These are phyloP conservation scores for Aspergillaceae sp. DNA, from an alignment of 2,329 filamentous ascomycete species.

Conservation along the genomic window DNA sequence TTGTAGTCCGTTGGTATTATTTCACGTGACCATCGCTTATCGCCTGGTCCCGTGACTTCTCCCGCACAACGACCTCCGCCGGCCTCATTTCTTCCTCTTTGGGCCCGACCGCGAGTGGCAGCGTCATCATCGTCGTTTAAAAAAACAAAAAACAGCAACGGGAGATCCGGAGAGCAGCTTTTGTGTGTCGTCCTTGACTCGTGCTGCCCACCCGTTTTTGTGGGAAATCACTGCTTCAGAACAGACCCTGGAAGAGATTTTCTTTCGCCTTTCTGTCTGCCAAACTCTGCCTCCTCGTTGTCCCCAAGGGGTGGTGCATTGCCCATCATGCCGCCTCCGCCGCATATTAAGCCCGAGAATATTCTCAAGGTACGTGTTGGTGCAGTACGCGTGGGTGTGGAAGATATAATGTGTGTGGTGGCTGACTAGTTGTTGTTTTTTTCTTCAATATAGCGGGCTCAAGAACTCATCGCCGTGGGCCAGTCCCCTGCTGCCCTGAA, in stretches of 20 bases:
- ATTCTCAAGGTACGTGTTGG: slow-evolving; percentile 63
- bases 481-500: slow-evolving; percentile 87
- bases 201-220: slow-evolving; percentile 22
- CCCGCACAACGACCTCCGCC: slow-evolving; percentile 22
- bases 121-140: slow-evolving; percentile 13
- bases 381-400: not conserved
- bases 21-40: slow-evolving; percentile 23
- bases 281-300: slow-evolving; percentile 8
- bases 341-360: slow-evolving; percentile 97
- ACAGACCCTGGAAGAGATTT: slow-evolving; percentile 1
- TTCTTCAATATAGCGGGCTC: slow-evolving; percentile 55
- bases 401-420: slow-evolving; percentile 1
- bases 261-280: slow-evolving; percentile 2
- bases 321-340: slow-evolving; percentile 77
- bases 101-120: slow-evolving; percentile 29
- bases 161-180: too few species aligned
- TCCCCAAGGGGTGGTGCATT: slow-evolving; percentile 22
- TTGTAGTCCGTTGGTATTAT: too few species aligned
- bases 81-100: slow-evolving; percentile 14
- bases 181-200: slow-evolving; percentile 14
- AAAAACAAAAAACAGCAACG: slow-evolving; percentile 2
- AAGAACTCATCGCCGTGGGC: slow-evolving; percentile 96
- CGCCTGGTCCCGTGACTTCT: slow-evolving; percentile 21
- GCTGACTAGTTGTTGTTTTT: slow-evolving; percentile 7
- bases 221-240: slow-evolving; percentile 5